A percentile compares a stretch with the other conserved stretches of the same genome.
These are phyloP conservation scores for Xylariaceae sp. DNA, from an alignment of 2,329 filamentous ascomycete genomes.

Conservation along the genomic window DNA sequence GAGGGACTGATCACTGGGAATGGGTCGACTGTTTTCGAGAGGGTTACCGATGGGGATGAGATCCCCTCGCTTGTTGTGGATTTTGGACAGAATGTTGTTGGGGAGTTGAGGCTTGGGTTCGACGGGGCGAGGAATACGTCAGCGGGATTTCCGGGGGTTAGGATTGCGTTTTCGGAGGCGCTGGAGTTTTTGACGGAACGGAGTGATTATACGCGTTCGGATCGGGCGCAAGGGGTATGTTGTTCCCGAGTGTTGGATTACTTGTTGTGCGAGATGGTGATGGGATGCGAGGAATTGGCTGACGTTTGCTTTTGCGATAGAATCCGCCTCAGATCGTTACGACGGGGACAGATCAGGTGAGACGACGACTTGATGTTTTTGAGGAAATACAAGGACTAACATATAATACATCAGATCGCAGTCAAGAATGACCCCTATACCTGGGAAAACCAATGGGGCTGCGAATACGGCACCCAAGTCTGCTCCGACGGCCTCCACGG, in stretches of 20 bases:
- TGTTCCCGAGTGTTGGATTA: neutral
- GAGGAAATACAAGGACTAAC: neutral
- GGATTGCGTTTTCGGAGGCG: conserved; percentile 46
- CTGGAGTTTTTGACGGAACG: conserved; percentile 39
- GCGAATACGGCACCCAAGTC: conserved; percentile 39
- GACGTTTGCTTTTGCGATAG: conserved; percentile 7
- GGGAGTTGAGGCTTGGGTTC: conserved; percentile 40
- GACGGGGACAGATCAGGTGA: conserved; percentile 44
- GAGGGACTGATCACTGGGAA: conserved; percentile 29
- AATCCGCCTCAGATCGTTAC: conserved; percentile 35
- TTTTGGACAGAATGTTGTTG: conserved; percentile 45
- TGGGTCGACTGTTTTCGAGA: conserved; percentile 32
- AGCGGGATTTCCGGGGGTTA: conserved; percentile 37
- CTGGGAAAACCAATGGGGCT: conserved; percentile 43
- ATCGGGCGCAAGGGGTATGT: conserved; percentile 34
- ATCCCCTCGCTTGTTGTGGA: conserved; percentile 42
- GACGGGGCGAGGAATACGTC: conserved; percentile 30
- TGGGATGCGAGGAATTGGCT: neutral
- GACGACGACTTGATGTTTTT: conserved; percentile 1
- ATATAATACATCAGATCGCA: conserved; percentile 35
- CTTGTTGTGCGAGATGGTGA: neutral
- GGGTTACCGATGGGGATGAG: conserved; percentile 16
- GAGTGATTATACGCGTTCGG: conserved; percentile 46
- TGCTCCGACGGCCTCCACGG: conserved; percentile 50
- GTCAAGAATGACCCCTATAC: conserved; percentile 39